These are phyloP conservation scores for Lachancea lanzarotensis DNA, from an alignment of 805 yeast genomes.

Conservation along the genomic window DNA sequence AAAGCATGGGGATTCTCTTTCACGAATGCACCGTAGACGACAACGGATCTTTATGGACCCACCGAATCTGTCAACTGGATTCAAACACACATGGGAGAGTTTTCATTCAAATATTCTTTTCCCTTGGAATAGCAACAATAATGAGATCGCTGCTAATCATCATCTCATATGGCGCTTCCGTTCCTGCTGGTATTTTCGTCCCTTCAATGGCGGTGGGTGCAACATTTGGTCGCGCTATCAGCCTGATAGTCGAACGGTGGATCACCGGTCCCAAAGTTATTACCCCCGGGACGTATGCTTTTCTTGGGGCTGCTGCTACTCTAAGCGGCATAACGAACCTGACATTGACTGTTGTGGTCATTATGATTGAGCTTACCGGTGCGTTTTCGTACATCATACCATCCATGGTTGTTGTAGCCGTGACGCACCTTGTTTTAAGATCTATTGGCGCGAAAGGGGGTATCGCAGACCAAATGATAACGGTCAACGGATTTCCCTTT, in stretches of 20 bases:
- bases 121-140: constrained; percentile 64
- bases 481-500: constrained; percentile 80
- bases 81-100: constrained; percentile 23
- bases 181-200: constrained; percentile 96
- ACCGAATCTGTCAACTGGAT: constrained; percentile 36
- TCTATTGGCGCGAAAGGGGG: constrained; percentile 70
- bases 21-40: constrained; percentile 59
- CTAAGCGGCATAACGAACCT: constrained; percentile 90
- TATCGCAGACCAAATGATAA: constrained; percentile 92
- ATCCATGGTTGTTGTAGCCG: constrained; percentile 90
- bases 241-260: constrained; percentile 55
- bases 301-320: constrained; percentile 93
- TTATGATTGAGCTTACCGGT: constrained; percentile 95
- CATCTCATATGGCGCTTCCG: constrained; percentile 84
- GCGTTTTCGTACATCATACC: constrained; percentile 89
- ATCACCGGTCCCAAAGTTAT: constrained; percentile 49
- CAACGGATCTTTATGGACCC: constrained; percentile 35
- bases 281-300: constrained; percentile 92
- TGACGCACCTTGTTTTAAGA: constrained; percentile 75
- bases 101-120: constrained; percentile 37
- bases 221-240: constrained; percentile 82
- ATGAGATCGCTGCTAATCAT: constrained; percentile 67
- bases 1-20: constrained; percentile 83
- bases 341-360: constrained; percentile 86
- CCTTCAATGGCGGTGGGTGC: constrained; percentile 98